These are phyloP conservation scores for Hypoxylon rubiginosum DNA, from an alignment of 2,329 filamentous ascomycete genomes.

Conservation along the genomic window DNA sequence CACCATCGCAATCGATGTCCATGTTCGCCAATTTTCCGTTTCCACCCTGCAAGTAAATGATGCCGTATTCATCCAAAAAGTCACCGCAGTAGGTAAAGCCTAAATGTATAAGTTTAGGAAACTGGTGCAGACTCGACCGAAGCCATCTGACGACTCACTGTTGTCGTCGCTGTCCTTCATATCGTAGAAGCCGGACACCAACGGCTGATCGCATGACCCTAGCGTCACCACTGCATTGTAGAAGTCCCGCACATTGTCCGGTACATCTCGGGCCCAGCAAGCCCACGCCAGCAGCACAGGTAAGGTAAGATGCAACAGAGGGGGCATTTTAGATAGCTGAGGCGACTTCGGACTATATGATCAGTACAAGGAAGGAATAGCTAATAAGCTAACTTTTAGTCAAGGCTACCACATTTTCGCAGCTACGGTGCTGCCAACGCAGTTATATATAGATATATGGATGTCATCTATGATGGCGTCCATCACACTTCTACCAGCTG, in stretches of 20 bases:
- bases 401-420: background rate
- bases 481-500: background rate
- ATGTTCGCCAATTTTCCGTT: slow-evolving; percentile 63
- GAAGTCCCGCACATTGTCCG: slow-evolving; percentile 11
- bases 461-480: background rate
- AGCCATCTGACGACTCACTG: slow-evolving; percentile 8
- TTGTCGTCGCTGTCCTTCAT: slow-evolving; percentile 14
- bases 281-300: slow-evolving; percentile 3
- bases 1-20: slow-evolving; percentile 71
- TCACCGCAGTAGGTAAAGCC: slow-evolving; percentile 63
- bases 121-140: background rate
- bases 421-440: background rate
- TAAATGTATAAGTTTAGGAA: slow-evolving; percentile 3
- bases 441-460: slow-evolving; percentile 7
- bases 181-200: slow-evolving; percentile 19
- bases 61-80: slow-evolving; percentile 55
- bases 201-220: slow-evolving; percentile 11
- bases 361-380: background rate
- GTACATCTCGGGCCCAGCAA: slow-evolving; percentile 12
- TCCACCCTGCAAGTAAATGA: slow-evolving; percentile 64
- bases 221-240: slow-evolving; percentile 15
- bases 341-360: background rate
- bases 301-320: background rate
- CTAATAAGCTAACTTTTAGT: background rate
- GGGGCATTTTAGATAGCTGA: background rate